These are phyloP conservation scores for Podospora pseudopauciseta DNA, from an alignment of 495 filamentous ascomycete genomes.

Conservation along the genomic window DNA sequence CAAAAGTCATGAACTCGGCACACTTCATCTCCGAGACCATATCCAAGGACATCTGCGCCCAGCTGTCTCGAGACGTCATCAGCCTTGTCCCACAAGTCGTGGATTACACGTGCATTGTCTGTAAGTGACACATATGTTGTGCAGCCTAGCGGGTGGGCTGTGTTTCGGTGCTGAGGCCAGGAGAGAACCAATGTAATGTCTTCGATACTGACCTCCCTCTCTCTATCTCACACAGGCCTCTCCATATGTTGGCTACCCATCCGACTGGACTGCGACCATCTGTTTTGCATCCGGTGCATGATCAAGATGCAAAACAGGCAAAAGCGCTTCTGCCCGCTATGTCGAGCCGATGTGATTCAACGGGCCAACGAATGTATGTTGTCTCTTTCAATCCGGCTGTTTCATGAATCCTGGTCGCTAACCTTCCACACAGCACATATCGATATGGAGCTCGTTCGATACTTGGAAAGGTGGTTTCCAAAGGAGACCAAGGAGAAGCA, in stretches of 20 bases:
- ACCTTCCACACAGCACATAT: conserved; percentile 48
- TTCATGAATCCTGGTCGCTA: not conserved
- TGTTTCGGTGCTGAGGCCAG: not conserved
- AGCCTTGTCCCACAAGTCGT: conserved; percentile 64
- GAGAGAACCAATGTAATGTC: not conserved
- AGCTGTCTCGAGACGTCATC: conserved; percentile 61
- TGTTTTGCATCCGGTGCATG: conserved; percentile 71
- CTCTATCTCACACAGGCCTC: conserved; percentile 29
- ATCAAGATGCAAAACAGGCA: conserved; percentile 63
- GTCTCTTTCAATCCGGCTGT: not conserved
- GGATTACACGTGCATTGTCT: conserved; percentile 73
- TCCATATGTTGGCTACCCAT: conserved; percentile 64
- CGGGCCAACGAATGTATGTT: conserved; percentile 53
- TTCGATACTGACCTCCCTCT: not conserved
- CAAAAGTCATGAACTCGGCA: conserved; percentile 46
- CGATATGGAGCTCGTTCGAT: conserved; percentile 49
- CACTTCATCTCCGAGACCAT: conserved; percentile 53
- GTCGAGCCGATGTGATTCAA: conserved; percentile 58
- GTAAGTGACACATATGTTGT: conserved; percentile 30
- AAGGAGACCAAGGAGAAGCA: conserved; percentile 65
- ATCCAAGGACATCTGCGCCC: conserved; percentile 62
- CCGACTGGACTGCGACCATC: conserved; percentile 58
- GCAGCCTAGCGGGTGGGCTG: not conserved
- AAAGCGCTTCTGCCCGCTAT: conserved; percentile 62
- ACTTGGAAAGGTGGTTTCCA: conserved; percentile 55